Evolutionary conservation across 768 basidiomycete species (phyloP).

Genomic region (Leccinum imitatum): DNA sequence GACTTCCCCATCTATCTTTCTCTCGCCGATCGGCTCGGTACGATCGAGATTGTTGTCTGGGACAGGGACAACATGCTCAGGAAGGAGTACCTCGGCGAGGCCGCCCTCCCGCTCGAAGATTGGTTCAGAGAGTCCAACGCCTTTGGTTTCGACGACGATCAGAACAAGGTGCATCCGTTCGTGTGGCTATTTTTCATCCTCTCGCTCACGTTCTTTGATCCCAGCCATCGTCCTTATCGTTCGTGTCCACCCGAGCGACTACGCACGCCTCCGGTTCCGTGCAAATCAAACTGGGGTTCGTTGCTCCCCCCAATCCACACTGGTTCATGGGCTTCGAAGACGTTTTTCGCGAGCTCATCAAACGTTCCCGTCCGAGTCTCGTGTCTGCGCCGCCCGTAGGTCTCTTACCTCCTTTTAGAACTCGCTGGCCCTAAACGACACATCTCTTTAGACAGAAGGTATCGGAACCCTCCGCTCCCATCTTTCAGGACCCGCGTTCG

Average conservation of each 20-base stretch:
- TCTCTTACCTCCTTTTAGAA: constrained; percentile 11
- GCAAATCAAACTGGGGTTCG: too few relatives aligned
- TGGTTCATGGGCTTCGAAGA: too few relatives aligned
- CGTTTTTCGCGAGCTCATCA: too few relatives aligned
- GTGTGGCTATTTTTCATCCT: background rate
- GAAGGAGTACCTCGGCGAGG: constrained; percentile 95
- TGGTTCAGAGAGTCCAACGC: constrained; percentile 60
- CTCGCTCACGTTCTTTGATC: constrained; percentile 3
- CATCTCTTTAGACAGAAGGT: constrained; percentile 65
- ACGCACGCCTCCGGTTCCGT: constrained; percentile 32
- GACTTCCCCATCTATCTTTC: constrained; percentile 85
- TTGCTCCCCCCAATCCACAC: too few relatives aligned
- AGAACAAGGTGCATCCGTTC: constrained; percentile 59
- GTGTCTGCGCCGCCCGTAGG: constrained; percentile 78
- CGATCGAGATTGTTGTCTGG: constrained; percentile 87
- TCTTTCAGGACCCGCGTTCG: constrained; percentile 51
- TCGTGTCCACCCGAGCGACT: constrained; percentile 50
- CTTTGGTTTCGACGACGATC: constrained; percentile 57
- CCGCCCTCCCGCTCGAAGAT: constrained; percentile 70
- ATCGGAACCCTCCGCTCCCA: constrained; percentile 79
- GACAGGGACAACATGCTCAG: constrained; percentile 80
- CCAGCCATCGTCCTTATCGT: constrained; percentile 45
- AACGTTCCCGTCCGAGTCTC: too few relatives aligned
- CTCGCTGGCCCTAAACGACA: background rate
- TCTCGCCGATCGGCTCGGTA: constrained; percentile 68